Evolutionary conservation across 2,329 filamentous ascomycete species (phyloP), one percentile per base, ranked within the genome.

Genomic region (Cladosporium cucumerinum): DNA sequence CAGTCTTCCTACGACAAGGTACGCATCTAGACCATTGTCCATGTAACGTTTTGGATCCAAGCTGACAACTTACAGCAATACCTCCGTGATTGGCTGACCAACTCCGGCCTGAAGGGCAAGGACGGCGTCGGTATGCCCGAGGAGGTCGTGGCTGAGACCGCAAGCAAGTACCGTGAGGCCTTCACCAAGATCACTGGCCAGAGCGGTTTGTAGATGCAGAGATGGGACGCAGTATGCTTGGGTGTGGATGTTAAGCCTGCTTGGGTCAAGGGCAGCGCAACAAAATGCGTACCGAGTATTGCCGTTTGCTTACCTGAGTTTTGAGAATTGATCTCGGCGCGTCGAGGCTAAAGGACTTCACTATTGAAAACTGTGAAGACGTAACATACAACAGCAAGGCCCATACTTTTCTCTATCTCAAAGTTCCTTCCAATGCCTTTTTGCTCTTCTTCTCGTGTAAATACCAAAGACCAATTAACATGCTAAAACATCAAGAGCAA

Each of bases 1-100:
- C 92, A 96, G 81, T 85, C 89, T 63, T 95, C 91, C 78, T 95
- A 94, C 70, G 93, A 97, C 76, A 97, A 97, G 69, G 71, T 71
- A 67, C 26, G 67, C 66, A 39, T n/a, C 23, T 11, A 3, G 10
- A 21, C 16, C 23, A 10, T 51, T 52, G 34, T 48, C 18, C 43
- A 6, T 63, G 26, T 12, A 7, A 21, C 14, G 21, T 59, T 58
- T 25, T 14, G 28, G 74, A 65, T 18, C 32, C n/a, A 34, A n/a
- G n/a, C 63, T 67, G 52, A 66, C 46, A n/a, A 23, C 1, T 16
- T 18, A 62, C 48, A 73, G 73, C 75, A 82, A 72, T 82, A 76
- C 72, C 77, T 97, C 70, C 83, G 93, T 39, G 89, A 97, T 78
- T 97, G 92, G 91, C 78, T 97, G 72, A 89, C 87, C 2, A 79